A percentile compares a stretch with the other conserved stretches of the same genome.
phyloP scores from a whole-genome alignment of 2,329 filamentous ascomycete genomes.

The Fonsecaea multimorphosa region DNA sequence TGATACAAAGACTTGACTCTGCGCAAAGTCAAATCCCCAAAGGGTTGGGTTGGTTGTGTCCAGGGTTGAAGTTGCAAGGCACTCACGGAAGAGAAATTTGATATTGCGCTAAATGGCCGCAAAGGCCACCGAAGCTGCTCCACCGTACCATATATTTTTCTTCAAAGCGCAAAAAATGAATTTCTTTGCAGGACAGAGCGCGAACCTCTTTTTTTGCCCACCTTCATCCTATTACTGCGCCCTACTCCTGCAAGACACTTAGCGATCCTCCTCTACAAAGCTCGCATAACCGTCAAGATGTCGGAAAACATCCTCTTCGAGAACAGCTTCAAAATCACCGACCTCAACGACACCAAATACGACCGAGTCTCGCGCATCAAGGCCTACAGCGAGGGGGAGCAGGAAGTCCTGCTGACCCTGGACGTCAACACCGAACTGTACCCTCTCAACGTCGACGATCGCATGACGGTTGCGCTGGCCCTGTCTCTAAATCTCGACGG shows the following conservation, averaged over 20 bases:
- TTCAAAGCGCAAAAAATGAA: background rate
- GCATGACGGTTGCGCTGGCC: conserved; percentile 79
- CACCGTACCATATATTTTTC: background rate
- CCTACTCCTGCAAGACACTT: too few species aligned
- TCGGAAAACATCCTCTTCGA: conserved; percentile 93
- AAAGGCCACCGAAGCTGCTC: conserved; percentile 7
- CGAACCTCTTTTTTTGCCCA: background rate
- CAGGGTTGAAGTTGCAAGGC: background rate
- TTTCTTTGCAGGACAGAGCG: background rate
- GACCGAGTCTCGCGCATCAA: conserved; percentile 89
- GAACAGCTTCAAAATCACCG: conserved; percentile 83
- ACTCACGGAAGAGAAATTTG: background rate
- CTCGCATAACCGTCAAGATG: conserved; percentile 57
- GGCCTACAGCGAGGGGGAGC: conserved; percentile 64
- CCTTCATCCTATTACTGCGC: background rate
- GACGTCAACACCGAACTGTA: conserved; percentile 96
- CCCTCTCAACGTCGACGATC: conserved; percentile 75
- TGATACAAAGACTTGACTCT: conserved; percentile 19
- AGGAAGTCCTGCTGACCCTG: conserved; percentile 76
- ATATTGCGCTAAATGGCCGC: conserved; percentile 12
- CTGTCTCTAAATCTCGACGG: conserved; percentile 88
- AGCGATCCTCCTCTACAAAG: background rate
- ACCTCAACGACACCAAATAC: conserved; percentile 85
- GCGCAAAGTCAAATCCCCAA: background rate
- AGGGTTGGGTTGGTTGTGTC: background rate